phyloP scores from a whole-genome alignment of 371 early-diverging fungal species.

The Spraguea lophii region DNA sequence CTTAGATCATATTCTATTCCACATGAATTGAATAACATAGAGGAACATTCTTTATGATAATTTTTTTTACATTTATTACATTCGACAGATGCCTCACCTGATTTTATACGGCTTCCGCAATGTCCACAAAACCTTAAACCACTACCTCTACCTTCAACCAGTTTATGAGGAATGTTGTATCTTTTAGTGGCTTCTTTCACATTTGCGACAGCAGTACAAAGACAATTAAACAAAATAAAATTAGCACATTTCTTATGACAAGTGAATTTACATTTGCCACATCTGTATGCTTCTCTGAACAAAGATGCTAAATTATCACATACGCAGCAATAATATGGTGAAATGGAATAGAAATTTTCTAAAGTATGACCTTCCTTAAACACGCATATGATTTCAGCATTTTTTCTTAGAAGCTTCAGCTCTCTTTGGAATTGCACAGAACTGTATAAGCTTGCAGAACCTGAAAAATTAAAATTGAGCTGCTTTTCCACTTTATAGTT shows the following conservation, averaged over 20 bases:
- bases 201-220: background rate
- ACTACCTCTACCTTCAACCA: background rate
- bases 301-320: conserved; percentile 13
- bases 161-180: conserved; percentile 31
- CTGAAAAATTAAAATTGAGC: conserved; percentile 13
- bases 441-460: conserved; percentile 16
- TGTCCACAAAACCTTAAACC: conserved; percentile 35
- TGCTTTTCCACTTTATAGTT: conserved; percentile 9
- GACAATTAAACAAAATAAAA: conserved; percentile 29
- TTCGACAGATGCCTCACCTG: background rate
- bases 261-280: conserved; percentile 34
- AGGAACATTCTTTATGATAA: conserved; percentile 34
- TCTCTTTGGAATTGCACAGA: conserved; percentile 11
- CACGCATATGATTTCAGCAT: conserved; percentile 16
- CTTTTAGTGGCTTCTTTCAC: background rate
- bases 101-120: conserved; percentile 34
- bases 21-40: conserved; percentile 33
- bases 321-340: conserved; percentile 26
- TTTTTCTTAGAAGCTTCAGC: conserved; percentile 5
- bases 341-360: conserved; percentile 2
- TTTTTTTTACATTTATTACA: conserved; percentile 26
- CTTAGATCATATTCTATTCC: conserved; percentile 22
- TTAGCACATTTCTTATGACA: conserved; percentile 33
- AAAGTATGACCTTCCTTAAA: conserved; percentile 22
- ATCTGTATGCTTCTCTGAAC: conserved; percentile 8